A percentile compares a stretch with the other conserved stretches of the same genome.
These are phyloP conservation scores for Rubia balearica DNA, from an alignment of 305 asterid species.

Conservation along the genomic window DNA sequence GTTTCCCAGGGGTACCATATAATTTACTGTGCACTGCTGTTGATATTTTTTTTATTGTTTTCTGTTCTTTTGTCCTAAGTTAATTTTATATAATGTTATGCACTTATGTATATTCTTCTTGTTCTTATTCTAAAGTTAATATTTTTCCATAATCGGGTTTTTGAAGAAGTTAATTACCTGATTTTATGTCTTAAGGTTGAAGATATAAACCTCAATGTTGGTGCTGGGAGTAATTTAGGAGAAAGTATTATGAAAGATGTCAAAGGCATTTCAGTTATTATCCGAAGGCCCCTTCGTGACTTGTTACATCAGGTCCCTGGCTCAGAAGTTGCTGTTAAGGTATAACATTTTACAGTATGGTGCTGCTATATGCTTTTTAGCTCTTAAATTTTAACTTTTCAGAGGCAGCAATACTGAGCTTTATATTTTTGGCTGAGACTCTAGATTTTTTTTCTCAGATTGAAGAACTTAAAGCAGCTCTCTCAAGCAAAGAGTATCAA, in stretches of 20 bases:
- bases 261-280: conserved; percentile 69
- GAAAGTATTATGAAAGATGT: conserved; percentile 84
- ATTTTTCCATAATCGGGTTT: background rate
- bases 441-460: conserved; percentile 38
- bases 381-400: background rate
- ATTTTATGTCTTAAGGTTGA: conserved; percentile 46
- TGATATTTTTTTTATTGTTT: background rate
- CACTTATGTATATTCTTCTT: background rate
- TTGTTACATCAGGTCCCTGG: conserved; percentile 67
- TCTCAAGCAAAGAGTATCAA: conserved; percentile 87
- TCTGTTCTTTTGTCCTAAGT: background rate
- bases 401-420: background rate
- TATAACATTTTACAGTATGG: conserved; percentile 22
- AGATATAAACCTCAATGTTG: conserved; percentile 89
- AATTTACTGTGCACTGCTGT: background rate
- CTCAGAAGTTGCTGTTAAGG: conserved; percentile 69
- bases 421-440: background rate
- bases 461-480: conserved; percentile 84
- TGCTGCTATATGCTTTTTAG: background rate
- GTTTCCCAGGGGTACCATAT: background rate
- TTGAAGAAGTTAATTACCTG: background rate
- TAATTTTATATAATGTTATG: background rate
- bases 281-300: conserved; percentile 82
- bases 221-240: conserved; percentile 68
- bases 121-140: background rate